These are phyloP conservation scores for Colletotrichum filicis DNA, from an alignment of 2,329 filamentous ascomycete genomes.

Conservation along the genomic window DNA sequence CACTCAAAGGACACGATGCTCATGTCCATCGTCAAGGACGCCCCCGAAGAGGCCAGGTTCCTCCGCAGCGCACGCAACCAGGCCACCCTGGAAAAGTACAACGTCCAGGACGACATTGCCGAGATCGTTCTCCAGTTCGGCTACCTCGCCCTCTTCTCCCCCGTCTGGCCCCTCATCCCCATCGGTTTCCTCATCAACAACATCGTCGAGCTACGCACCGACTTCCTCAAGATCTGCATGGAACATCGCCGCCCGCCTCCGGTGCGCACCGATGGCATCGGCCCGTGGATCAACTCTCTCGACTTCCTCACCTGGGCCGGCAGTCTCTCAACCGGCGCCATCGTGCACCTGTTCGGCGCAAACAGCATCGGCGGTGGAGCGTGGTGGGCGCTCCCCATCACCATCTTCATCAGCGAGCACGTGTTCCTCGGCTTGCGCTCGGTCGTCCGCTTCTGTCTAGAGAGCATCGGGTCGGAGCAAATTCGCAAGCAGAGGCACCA, in stretches of 20 bases:
- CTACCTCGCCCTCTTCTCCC: constrained; percentile 78
- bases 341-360: constrained; percentile 77
- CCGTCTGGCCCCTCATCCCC: constrained; percentile 80
- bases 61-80: constrained; percentile 73
- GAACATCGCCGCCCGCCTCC: constrained; percentile 79
- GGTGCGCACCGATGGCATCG: constrained; percentile 77
- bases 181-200: constrained; percentile 81
- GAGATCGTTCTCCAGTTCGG: constrained; percentile 82
- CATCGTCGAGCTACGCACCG: constrained; percentile 81
- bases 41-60: constrained; percentile 72
- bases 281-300: constrained; percentile 77
- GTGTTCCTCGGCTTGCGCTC: constrained; percentile 71
- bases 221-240: constrained; percentile 80
- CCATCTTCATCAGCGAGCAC: constrained; percentile 80
- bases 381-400: constrained; percentile 74
- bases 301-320: constrained; percentile 78
- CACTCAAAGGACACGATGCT: constrained; percentile 55
- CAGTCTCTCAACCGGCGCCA: constrained; percentile 76
- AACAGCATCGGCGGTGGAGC: constrained; percentile 66
- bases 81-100: constrained; percentile 74
- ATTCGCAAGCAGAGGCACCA: constrained; percentile 52
- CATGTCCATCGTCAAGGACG: constrained; percentile 62
- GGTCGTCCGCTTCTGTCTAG: constrained; percentile 48
- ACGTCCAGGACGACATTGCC: constrained; percentile 78
- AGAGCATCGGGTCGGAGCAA: constrained; percentile 51